Conservation (phyloP, 495 filamentous ascomycete genomes). For the Xylaria bambusicola region DNA sequence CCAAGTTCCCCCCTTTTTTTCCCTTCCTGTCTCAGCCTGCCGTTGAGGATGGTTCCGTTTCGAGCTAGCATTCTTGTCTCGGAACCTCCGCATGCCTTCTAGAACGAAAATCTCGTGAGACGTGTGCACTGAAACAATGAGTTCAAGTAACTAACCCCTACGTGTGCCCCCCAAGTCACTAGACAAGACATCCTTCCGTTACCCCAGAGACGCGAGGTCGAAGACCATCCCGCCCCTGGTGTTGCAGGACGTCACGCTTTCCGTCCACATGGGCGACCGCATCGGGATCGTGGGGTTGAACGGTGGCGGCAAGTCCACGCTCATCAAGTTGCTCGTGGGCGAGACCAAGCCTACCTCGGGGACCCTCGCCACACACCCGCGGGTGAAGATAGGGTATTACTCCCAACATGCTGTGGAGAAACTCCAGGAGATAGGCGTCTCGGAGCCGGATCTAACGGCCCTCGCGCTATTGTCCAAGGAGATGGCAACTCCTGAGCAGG, state of each 20-base stretch:
- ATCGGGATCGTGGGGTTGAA: constrained; percentile 75
- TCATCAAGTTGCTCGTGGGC: constrained; percentile 61
- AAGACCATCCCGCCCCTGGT: constrained; percentile 25
- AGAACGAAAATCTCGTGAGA: too few relatives aligned
- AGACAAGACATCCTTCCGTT: constrained; percentile 65
- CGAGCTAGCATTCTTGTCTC: background rate
- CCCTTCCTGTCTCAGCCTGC: background rate
- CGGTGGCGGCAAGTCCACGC: constrained; percentile 72
- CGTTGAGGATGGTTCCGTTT: background rate
- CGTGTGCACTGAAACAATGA: background rate
- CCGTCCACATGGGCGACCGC: constrained; percentile 67
- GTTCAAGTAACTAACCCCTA: background rate
- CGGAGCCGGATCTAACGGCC: constrained; percentile 58
- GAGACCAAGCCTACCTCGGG: constrained; percentile 50
- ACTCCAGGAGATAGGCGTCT: constrained; percentile 51
- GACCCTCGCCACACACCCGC: constrained; percentile 61
- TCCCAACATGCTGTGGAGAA: constrained; percentile 75
- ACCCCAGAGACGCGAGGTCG: constrained; percentile 38
- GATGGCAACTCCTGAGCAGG: constrained; percentile 44
- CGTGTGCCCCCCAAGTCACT: constrained; percentile 41
- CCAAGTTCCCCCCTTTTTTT: too few relatives aligned
- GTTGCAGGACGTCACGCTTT: constrained; percentile 62
- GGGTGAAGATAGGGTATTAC: constrained; percentile 70
- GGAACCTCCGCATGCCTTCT: background rate
- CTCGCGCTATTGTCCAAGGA: constrained; percentile 58